Conservation (phyloP, 2,329 filamentous ascomycete genomes). For the Microascus cirrosus region DNA sequence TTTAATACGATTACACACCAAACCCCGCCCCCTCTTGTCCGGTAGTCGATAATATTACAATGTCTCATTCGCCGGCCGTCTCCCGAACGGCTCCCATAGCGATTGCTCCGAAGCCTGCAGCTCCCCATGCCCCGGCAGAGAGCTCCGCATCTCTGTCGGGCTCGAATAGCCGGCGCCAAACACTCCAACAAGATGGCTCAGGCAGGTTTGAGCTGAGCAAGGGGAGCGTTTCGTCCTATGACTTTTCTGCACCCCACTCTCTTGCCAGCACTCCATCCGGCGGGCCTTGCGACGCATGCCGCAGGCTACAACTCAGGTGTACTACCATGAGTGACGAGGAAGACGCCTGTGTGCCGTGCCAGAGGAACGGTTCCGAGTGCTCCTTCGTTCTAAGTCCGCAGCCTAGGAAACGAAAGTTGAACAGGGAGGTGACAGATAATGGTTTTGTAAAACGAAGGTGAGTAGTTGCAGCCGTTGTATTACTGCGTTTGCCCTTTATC, state of each 20-base stretch:
- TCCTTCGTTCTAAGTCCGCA: constrained; percentile 68
- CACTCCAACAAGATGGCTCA: constrained; percentile 29
- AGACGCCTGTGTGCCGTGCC: constrained; percentile 65
- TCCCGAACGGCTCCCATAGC: constrained; percentile 53
- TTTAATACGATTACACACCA: neutral
- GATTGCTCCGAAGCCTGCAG: constrained; percentile 49
- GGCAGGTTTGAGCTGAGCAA: constrained; percentile 37
- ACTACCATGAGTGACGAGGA: constrained; percentile 59
- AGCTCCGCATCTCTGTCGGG: constrained; percentile 2
- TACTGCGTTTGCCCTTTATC: neutral
- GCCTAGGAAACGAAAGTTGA: constrained; percentile 69
- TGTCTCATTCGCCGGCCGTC: constrained; percentile 44
- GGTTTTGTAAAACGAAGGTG: constrained; percentile 60
- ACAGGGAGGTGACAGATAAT: constrained; percentile 50
- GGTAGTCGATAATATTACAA: constrained; percentile 17
- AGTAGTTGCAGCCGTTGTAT: constrained; percentile 17
- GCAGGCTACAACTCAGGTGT: constrained; percentile 63
- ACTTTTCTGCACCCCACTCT: constrained; percentile 12
- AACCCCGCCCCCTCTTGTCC: neutral
- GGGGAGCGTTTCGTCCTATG: constrained; percentile 27
- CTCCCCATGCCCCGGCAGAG: neutral
- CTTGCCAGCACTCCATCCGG: constrained; percentile 27
- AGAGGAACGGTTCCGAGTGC: constrained; percentile 67
- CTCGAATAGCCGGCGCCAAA: constrained; percentile 6
- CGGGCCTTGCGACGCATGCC: constrained; percentile 62